Percentiles rank a stretch among this genome's conserved stretches.
Evolutionary conservation across 495 filamentous ascomycete species (phyloP).

Genomic region (Trichoderma reesei): DNA sequence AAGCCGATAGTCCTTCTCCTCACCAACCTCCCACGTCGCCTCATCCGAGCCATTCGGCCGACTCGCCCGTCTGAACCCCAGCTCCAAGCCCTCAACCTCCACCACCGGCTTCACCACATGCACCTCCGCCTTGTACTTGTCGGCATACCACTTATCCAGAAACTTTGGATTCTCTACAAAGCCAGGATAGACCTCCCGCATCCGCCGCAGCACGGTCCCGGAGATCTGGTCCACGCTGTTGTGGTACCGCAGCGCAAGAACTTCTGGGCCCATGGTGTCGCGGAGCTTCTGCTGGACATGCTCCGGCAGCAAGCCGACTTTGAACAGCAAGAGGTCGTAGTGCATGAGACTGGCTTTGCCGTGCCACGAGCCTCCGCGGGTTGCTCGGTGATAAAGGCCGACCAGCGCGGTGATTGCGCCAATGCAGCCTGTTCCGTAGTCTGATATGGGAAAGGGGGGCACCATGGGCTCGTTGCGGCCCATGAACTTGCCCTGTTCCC

Average conservation of each 20-base stretch:
- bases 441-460: conserved; percentile 72
- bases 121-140: conserved; percentile 26
- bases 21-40: conserved; percentile 42
- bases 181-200: conserved; percentile 44
- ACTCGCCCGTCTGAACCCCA: conserved; percentile 43
- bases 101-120: conserved; percentile 45
- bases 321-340: conserved; percentile 60
- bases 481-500: conserved; percentile 68
- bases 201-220: conserved; percentile 50
- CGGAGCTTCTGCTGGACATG: conserved; percentile 48
- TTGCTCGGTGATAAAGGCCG: conserved; percentile 53
- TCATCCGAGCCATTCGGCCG: conserved; percentile 50
- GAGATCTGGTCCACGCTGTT: conserved; percentile 68
- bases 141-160: conserved; percentile 9
- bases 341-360: conserved; percentile 48
- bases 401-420: conserved; percentile 54
- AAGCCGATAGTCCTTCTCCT: conserved; percentile 25
- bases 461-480: conserved; percentile 59
- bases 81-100: conserved; percentile 37
- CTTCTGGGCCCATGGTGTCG: conserved; percentile 42
- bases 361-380: conserved; percentile 53
- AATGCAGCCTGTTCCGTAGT: conserved; percentile 64
- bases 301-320: conserved; percentile 48
- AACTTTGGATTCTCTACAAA: conserved; percentile 19
- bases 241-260: conserved; percentile 55